Evolutionary conservation across 2,329 filamentous ascomycete species (phyloP), one percentile per base, ranked within the genome.

Genomic region (Fusarium verticillioides): DNA sequence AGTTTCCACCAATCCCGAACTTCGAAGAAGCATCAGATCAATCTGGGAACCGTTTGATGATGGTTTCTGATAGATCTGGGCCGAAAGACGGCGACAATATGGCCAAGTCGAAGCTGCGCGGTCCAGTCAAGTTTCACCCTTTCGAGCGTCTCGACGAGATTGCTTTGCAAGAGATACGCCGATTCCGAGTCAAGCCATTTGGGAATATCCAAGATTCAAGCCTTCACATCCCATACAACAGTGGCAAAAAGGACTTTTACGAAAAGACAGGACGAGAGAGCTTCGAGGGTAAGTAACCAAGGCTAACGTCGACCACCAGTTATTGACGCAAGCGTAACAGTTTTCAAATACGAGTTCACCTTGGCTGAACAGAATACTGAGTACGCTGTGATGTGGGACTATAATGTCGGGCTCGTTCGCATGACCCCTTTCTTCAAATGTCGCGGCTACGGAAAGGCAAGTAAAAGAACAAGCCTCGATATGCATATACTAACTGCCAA

Each of bases 341-440:
- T 78, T 21, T 78, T 78, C 69, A 73, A 72, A 60, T 98, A 98
- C 82, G 90, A 89, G 40, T 98, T 97, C 85, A 89, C 87, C 75
- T 81, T 92, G 7, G 93, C 93, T 1, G 90, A 87, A 16, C 89
- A 93, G 50, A 87, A 91, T 4, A 87, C 86, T 71, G 86, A 89
- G 59, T 95, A 93, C 80, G 90, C 89, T 2, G 91, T 98, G 69
- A 95, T 98, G 90, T 99, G 96, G 96, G 96, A 99, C 82, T 98
- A 98, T 84, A 96, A 97, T 77, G 90, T 96, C 70, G 96, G 96
- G 13, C 91, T 98, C 36, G 95, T 98, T 70, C 92, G 96, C 70
- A 97, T 97, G 82, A 98, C 95, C 5, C 93, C 95, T 34, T 94
- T 98, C 80, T 98, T 98, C 88, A 97, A 97, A 82, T 95, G 93